phyloP scores from a whole-genome alignment of 1,284 basidiomycete genomes.

The Moesziomyces parantarcticus region DNA sequence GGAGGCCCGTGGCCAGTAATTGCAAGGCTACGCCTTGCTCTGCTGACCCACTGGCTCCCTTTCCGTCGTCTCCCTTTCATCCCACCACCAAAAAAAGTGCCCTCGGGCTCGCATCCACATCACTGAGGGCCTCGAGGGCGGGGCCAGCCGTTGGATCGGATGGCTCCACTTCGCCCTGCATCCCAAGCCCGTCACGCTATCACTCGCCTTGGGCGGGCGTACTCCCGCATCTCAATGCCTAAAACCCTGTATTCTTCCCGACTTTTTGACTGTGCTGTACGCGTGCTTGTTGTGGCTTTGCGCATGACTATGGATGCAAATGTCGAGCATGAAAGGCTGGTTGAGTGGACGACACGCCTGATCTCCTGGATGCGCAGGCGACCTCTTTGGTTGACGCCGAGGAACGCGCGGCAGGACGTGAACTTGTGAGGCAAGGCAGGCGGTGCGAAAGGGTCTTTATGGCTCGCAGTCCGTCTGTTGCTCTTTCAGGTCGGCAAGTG shows the following conservation, averaged over 20 bases:
- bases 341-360: too few species aligned
- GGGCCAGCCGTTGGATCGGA: background rate
- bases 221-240: background rate
- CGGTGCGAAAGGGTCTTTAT: too few species aligned
- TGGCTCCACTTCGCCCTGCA: background rate
- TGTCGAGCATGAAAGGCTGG: too few species aligned
- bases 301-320: too few species aligned
- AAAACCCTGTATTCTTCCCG: background rate
- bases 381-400: too few species aligned
- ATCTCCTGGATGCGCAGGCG: too few species aligned
- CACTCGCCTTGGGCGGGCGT: background rate
- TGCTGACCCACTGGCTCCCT: background rate
- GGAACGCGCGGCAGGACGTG: too few species aligned
- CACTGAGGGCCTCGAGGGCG: background rate
- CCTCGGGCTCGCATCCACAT: background rate
- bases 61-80: background rate
- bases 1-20: slow-evolving; percentile 56
- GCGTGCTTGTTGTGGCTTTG: too few species aligned
- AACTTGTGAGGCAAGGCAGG: too few species aligned
- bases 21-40: background rate
- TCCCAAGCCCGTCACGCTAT: background rate
- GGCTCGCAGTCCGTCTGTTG: too few species aligned
- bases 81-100: background rate
- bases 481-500: too few species aligned
- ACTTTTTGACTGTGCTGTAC: too few species aligned